Conservation (phyloP, 345 rosid genomes). For the Populus ilicifolia region DNA sequence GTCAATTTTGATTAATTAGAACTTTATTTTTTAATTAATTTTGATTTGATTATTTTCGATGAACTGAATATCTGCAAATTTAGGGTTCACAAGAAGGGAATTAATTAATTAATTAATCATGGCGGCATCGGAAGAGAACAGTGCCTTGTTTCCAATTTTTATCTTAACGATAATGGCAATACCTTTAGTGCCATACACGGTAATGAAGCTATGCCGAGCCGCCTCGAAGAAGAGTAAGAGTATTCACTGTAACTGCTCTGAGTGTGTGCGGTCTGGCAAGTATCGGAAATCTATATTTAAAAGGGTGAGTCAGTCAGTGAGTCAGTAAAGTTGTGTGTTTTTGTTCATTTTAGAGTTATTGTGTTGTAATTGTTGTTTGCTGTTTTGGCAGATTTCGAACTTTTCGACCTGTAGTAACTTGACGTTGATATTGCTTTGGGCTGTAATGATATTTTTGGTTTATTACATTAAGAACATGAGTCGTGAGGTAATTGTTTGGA, state of each 20-base stretch:
- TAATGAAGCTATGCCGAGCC: conserved; percentile 65
- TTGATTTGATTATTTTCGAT: not conserved
- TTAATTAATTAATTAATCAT: conserved; percentile 28
- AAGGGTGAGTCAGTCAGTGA: conserved; percentile 39
- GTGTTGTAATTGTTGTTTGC: not conserved
- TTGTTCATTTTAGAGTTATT: not conserved
- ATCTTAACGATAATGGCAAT: conserved; percentile 93
- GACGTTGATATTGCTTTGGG: conserved; percentile 81
- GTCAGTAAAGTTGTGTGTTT: not conserved
- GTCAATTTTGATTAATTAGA: too few relatives aligned
- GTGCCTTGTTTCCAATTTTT: conserved; percentile 87
- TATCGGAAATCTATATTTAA: conserved; percentile 78
- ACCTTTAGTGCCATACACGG: conserved; percentile 84
- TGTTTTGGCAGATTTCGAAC: conserved; percentile 69
- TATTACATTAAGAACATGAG: conserved; percentile 86
- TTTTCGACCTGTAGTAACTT: conserved; percentile 90
- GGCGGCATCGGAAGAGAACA: conserved; percentile 92
- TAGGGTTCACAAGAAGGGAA: not conserved
- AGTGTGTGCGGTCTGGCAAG: conserved; percentile 80
- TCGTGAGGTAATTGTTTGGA: conserved; percentile 54
- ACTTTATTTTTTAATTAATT: not conserved
- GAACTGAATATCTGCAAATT: not conserved
- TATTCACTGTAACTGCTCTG: conserved; percentile 77
- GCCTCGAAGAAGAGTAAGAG: conserved; percentile 63
- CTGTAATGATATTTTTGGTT: conserved; percentile 75